Conservation (phyloP, 176 grass and related monocot species). For the Oryza meridionalis region DNA sequence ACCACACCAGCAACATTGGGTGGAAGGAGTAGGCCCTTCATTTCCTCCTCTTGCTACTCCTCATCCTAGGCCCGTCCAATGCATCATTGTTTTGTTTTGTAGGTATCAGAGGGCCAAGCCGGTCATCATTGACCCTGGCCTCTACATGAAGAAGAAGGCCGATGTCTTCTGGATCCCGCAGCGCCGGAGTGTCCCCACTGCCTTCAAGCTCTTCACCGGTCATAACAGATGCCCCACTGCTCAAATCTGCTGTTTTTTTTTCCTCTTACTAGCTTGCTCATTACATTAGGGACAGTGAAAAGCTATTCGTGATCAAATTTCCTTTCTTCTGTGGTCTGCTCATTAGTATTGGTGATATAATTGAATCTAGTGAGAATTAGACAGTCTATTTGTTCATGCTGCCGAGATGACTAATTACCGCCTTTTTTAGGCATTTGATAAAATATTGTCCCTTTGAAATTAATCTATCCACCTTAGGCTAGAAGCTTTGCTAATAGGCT, state of each 20-base stretch:
- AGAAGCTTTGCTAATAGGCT: background rate
- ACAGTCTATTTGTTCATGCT: background rate
- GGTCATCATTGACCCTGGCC: slow-evolving; percentile 70
- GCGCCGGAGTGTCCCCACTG: slow-evolving; percentile 60
- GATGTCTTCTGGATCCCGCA: slow-evolving; percentile 73
- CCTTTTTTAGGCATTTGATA: slow-evolving; percentile 19
- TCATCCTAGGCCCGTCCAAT: background rate
- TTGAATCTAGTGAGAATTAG: background rate
- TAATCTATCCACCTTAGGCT: background rate
- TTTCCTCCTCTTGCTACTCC: background rate
- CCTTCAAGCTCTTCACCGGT: slow-evolving; percentile 81
- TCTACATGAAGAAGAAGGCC: slow-evolving; percentile 62
- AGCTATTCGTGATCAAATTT: background rate
- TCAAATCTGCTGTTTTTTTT: background rate
- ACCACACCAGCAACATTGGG: slow-evolving; percentile 64
- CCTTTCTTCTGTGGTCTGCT: background rate
- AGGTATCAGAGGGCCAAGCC: slow-evolving; percentile 73
- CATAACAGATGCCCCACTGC: background rate
- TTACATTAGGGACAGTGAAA: background rate
- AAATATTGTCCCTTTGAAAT: background rate
- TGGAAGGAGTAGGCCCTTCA: slow-evolving; percentile 54
- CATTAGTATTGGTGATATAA: background rate
- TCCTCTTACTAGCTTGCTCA: background rate
- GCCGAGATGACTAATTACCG: background rate
- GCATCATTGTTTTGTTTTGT: background rate